Evolutionary conservation across 2,329 filamentous ascomycete species (phyloP).

Genomic region (Fusarium sp.): DNA sequence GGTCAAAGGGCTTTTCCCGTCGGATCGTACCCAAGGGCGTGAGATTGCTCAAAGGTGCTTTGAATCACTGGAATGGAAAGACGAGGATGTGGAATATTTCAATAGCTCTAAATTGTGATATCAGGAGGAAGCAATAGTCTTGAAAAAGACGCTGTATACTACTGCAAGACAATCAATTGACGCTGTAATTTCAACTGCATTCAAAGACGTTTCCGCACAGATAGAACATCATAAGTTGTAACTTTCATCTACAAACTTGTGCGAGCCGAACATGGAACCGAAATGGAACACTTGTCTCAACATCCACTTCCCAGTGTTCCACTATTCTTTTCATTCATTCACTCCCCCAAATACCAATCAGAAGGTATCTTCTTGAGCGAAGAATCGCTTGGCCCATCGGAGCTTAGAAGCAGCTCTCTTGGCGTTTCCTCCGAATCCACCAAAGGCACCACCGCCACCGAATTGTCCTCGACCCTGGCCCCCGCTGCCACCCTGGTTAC

Average conservation of each 20-base stretch:
- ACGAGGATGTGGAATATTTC: neutral
- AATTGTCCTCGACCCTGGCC: neutral
- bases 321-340: neutral
- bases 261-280: too few species aligned
- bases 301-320: neutral
- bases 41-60: neutral
- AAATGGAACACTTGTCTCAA: neutral
- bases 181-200: neutral
- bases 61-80: rapidly evolving
- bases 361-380: neutral
- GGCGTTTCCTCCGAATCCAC: constrained; percentile 19
- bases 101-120: neutral
- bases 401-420: constrained; percentile 16
- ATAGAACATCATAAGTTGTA: neutral
- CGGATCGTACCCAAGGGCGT: too few species aligned
- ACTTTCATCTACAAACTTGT: neutral
- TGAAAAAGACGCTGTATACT: neutral
- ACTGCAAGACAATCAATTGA: neutral
- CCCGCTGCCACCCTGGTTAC: neutral
- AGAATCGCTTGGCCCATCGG: constrained; percentile 27
- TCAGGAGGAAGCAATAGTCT: neutral
- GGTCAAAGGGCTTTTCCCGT: too few species aligned
- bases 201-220: rapidly evolving
- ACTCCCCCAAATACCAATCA: neutral
- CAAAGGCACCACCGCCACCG: neutral